Base-by-base conservation (phyloP, 2,329 filamentous ascomycete species). In the Fusarium abutilonis region DNA sequence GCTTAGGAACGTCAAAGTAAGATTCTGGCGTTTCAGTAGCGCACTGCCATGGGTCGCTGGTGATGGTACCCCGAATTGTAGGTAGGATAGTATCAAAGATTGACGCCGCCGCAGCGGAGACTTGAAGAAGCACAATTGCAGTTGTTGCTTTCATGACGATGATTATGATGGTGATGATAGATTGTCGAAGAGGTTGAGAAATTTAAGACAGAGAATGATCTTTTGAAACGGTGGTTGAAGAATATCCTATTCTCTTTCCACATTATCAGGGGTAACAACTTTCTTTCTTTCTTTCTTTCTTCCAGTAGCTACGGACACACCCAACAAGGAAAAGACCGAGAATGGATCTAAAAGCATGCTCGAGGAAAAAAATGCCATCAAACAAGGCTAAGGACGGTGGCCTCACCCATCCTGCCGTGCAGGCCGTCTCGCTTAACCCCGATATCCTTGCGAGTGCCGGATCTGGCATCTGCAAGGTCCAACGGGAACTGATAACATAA, bases 1-100 rank as follows among this genome's bases (percentile, higher is more conserved):
- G 45, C 11, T 48, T 48, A 6, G 26, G 45, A 6, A 48, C 45
- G 36, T 48, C 45, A 17, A 48, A 48, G 45, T 23, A 48, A 9
- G 45, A 39, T 26, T 48, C 45, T 4, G 39, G 15, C 9, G 21
- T 39, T 4, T 31, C 35, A 15, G 45, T 48, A 23, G 45, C 35
- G 23, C 45, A 48, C 19, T 31, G 14, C 14, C 34, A 23, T 8
- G 45, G 28, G 28, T 39, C 45, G 15, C 45, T 34, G 6, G 45
- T 48, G n/a, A 48, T 39, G 23, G 23, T 48, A 13, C 21, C 32
- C 10, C 23, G 38, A 14, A 19, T 28, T 3, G 17, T 34, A 4
- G 45, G 45, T 3, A 48, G 14, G 7, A 48, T 48, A 4, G 45
- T 48, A 3, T 48, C 45, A 11, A 48, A 48, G 15, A 48, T 21